phyloP scores from a whole-genome alignment of 2,329 filamentous ascomycete species.

The Aspergillus hortae region DNA sequence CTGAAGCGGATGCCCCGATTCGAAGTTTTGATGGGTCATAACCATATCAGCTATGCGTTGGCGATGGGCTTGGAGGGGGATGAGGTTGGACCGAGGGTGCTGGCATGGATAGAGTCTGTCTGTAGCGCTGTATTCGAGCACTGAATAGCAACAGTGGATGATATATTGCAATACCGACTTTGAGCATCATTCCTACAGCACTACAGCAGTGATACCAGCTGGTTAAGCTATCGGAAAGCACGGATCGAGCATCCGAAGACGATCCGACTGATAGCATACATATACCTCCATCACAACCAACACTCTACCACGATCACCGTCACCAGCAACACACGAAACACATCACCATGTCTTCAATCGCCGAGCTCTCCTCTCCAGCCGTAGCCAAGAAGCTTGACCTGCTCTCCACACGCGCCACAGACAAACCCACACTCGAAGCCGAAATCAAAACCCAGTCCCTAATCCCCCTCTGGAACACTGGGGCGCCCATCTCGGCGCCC shows the following conservation, averaged over 20 bases:
- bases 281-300: not conserved
- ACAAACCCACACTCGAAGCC: not conserved
- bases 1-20: not conserved
- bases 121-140: too few species aligned
- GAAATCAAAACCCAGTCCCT: not conserved
- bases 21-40: slow-evolving; percentile 1
- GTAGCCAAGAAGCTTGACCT: too few species aligned
- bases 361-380: too few species aligned
- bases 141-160: too few species aligned
- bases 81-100: slow-evolving; percentile 1
- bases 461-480: not conserved
- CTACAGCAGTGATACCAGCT: not conserved
- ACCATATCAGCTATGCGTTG: slow-evolving; percentile 6
- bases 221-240: not conserved
- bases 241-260: not conserved
- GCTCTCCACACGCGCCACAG: not conserved
- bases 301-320: not conserved
- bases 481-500: not conserved
- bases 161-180: too few species aligned
- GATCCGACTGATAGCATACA: not conserved
- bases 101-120: not conserved
- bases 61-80: slow-evolving; percentile 1
- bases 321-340: not conserved
- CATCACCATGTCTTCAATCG: too few species aligned
- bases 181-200: not conserved